These are phyloP conservation scores for Trametopsis cervina DNA, from an alignment of 768 basidiomycete genomes.

Conservation along the genomic window DNA sequence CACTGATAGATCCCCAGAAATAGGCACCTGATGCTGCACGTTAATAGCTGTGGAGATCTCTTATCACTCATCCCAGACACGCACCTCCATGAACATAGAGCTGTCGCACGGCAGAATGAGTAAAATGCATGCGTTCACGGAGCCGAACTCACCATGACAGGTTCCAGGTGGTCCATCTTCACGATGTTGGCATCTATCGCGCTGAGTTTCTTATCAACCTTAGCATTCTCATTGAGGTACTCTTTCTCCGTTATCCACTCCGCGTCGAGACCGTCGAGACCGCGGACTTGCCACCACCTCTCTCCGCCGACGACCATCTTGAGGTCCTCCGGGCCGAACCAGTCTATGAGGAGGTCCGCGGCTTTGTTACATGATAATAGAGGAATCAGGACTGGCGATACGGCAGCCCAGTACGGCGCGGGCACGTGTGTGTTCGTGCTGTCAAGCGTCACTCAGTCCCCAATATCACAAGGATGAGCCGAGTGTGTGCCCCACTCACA, in stretches of 20 bases:
- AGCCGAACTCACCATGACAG: slow-evolving; percentile 40
- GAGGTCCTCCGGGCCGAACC: slow-evolving; percentile 67
- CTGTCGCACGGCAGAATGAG: slow-evolving; percentile 26
- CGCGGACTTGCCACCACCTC: slow-evolving; percentile 81
- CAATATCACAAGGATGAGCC: neutral
- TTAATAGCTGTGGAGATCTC: too few species aligned
- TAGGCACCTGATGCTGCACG: slow-evolving; percentile 40
- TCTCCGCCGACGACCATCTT: slow-evolving; percentile 65
- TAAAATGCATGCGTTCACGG: neutral
- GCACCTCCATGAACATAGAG: slow-evolving; percentile 62
- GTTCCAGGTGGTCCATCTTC: slow-evolving; percentile 48
- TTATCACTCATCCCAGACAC: neutral
- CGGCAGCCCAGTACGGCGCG: slow-evolving; percentile 58
- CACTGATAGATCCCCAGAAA: slow-evolving; percentile 61
- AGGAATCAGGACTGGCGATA: slow-evolving; percentile 52
- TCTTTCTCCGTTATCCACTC: slow-evolving; percentile 55
- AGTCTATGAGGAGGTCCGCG: slow-evolving; percentile 61
- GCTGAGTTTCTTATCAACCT: slow-evolving; percentile 26
- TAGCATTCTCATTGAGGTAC: slow-evolving; percentile 25
- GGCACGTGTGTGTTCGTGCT: slow-evolving; percentile 68
- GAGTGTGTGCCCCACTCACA: slow-evolving; percentile 31
- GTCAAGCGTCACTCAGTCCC: neutral
- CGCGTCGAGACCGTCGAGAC: slow-evolving; percentile 59
- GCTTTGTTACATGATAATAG: slow-evolving; percentile 49
- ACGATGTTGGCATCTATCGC: slow-evolving; percentile 34